Conservation (phyloP, 371 early-diverging fungal species). For the Gilbertella persicaria region DNA sequence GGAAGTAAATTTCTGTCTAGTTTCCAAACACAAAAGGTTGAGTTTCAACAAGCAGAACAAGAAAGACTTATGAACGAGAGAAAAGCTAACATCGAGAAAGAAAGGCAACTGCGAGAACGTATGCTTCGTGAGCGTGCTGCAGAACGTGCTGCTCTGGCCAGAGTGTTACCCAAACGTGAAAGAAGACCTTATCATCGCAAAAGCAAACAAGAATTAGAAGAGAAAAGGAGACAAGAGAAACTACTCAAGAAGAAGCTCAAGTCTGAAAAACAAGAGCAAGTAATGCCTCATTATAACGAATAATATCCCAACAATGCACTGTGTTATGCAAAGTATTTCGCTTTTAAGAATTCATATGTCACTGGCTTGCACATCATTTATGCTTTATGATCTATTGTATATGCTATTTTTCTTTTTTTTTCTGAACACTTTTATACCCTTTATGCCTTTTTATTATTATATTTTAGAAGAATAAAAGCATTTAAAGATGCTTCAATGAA, state of each 20-base stretch:
- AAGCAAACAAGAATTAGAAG: neutral
- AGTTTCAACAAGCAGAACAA: conserved; percentile 6
- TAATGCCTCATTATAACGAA: too few species aligned
- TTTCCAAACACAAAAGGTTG: conserved; percentile 15
- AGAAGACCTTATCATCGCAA: conserved; percentile 28
- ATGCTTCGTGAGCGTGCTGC: conserved; percentile 19
- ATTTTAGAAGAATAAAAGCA: neutral
- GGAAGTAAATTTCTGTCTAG: conserved; percentile 30
- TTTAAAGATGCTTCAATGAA: too few species aligned
- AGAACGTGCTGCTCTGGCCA: conserved; percentile 18
- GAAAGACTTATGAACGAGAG: conserved; percentile 13
- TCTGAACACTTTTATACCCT: neutral
- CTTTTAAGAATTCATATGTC: too few species aligned
- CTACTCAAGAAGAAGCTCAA: neutral
- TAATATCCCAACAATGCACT: too few species aligned
- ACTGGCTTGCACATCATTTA: too few species aligned
- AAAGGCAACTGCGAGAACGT: conserved; percentile 7
- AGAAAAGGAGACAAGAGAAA: neutral
- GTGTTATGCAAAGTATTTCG: too few species aligned
- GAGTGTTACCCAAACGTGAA: conserved; percentile 22
- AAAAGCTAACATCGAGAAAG: conserved; percentile 1
- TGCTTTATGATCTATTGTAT: too few species aligned
- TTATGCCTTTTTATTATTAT: neutral
- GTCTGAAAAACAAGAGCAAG: neutral
- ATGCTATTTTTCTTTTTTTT: too few species aligned